Evolutionary conservation across 768 basidiomycete species (phyloP).

Genomic region (Macrolepiota dolichaula): DNA sequence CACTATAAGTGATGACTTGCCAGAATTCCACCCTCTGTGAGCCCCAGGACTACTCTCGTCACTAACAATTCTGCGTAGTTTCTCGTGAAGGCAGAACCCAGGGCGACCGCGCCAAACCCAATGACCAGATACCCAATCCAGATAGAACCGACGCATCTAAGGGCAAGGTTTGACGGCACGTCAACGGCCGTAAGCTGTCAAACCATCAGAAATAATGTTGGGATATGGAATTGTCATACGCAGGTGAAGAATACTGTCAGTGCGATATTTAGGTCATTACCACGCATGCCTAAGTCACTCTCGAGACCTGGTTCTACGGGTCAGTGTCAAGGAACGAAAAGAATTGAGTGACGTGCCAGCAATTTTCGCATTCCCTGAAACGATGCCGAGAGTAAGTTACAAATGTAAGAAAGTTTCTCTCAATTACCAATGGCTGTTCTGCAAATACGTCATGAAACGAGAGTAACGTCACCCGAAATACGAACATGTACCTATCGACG

Average conservation of each 20-base stretch:
- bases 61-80: conserved; percentile 30
- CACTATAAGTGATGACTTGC: conserved; percentile 19
- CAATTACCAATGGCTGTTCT: conserved; percentile 16
- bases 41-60: conserved; percentile 36
- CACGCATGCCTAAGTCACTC: conserved; percentile 37
- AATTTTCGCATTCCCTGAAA: conserved; percentile 21
- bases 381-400: not conserved
- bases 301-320: conserved; percentile 25
- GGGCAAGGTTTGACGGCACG: conserved; percentile 38
- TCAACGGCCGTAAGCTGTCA: conserved; percentile 33
- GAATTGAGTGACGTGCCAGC: conserved; percentile 15
- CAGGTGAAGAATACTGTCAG: conserved; percentile 39
- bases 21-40: conserved; percentile 41
- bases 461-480: not conserved
- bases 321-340: not conserved
- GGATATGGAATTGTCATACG: conserved; percentile 18
- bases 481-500: conserved; percentile 24
- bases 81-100: conserved; percentile 36
- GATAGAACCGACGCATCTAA: conserved; percentile 37
- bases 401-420: not conserved
- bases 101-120: conserved; percentile 32
- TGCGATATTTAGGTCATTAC: conserved; percentile 38
- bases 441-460: not conserved
- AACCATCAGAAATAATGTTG: not conserved
- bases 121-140: conserved; percentile 36